Percentiles rank a stretch among this genome's conserved stretches.
phyloP scores from a whole-genome alignment of 2,329 filamentous ascomycete genomes.

The Piedraia hortae region DNA sequence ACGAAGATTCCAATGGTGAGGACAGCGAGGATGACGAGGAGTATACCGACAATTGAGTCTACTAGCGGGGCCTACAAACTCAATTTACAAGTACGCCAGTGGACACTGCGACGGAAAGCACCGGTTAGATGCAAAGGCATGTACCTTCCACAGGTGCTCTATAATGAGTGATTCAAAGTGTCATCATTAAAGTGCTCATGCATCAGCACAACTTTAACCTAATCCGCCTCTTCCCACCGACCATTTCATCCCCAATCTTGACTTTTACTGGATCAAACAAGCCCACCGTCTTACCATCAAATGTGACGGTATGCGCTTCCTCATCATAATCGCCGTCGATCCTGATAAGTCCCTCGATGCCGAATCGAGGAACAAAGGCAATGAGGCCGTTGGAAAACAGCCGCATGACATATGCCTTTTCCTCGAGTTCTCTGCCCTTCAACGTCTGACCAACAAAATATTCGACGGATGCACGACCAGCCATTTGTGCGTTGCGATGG shows the following conservation, averaged over 20 bases:
- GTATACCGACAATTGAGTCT: too few species aligned
- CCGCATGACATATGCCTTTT: constrained; percentile 89
- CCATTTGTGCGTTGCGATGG: constrained; percentile 90
- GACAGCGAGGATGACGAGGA: too few species aligned
- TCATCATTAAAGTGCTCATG: too few species aligned
- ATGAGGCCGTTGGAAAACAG: constrained; percentile 96
- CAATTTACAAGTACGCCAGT: too few species aligned
- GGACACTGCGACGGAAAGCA: too few species aligned
- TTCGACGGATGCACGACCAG: constrained; percentile 76
- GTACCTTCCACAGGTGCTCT: too few species aligned
- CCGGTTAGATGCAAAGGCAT: too few species aligned
- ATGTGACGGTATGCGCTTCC: constrained; percentile 48
- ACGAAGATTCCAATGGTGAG: too few species aligned
- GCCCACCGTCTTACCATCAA: constrained; percentile 48
- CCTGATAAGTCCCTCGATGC: constrained; percentile 76
- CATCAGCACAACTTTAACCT: constrained; percentile 65
- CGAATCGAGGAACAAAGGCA: constrained; percentile 83
- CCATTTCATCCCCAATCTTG: constrained; percentile 71
- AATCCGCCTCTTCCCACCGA: constrained; percentile 86
- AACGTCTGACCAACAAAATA: constrained; percentile 96
- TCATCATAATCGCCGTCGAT: constrained; percentile 38
- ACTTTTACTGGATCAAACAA: constrained; percentile 83
- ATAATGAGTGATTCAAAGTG: too few species aligned
- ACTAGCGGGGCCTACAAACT: too few species aligned
- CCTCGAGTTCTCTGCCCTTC: constrained; percentile 45